phyloP scores from a whole-genome alignment of 164 flowering plant species.

The Magnolia kwangsiensis region DNA sequence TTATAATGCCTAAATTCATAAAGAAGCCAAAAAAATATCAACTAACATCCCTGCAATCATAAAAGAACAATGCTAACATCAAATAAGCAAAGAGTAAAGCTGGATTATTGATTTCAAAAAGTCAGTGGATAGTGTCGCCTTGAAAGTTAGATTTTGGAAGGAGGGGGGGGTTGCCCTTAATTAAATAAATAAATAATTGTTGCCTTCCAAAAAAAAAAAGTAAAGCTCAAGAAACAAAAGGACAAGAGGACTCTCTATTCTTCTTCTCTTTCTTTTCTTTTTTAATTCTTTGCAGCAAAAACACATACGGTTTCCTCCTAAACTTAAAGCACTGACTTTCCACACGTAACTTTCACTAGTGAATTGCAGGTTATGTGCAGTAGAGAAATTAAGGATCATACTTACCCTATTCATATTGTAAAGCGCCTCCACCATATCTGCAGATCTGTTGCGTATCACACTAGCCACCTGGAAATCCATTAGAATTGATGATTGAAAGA shows the following conservation, averaged over 20 bases:
- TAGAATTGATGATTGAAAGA: constrained; percentile 16
- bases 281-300: background rate
- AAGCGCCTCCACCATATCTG: constrained; percentile 95
- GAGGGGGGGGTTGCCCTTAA: no score
- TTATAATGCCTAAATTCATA: no score
- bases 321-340: background rate
- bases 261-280: background rate
- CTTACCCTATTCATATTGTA: constrained; percentile 83
- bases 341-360: background rate
- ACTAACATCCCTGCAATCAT: background rate
- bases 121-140: no score
- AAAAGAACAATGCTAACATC: background rate
- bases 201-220: no score
- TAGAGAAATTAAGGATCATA: background rate
- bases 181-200: no score
- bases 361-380: background rate
- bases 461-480: constrained; percentile 63
- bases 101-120: background rate
- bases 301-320: background rate
- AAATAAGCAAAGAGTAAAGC: background rate
- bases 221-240: no score
- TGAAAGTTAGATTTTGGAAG: no score
- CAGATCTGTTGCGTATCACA: constrained; percentile 60
- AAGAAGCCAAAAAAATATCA: background rate
- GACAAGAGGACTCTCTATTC: background rate